A percentile compares a stretch with the other conserved stretches of the same genome.
phyloP scores from a whole-genome alignment of 2,329 filamentous ascomycete species.

The Diaporthe citri region DNA sequence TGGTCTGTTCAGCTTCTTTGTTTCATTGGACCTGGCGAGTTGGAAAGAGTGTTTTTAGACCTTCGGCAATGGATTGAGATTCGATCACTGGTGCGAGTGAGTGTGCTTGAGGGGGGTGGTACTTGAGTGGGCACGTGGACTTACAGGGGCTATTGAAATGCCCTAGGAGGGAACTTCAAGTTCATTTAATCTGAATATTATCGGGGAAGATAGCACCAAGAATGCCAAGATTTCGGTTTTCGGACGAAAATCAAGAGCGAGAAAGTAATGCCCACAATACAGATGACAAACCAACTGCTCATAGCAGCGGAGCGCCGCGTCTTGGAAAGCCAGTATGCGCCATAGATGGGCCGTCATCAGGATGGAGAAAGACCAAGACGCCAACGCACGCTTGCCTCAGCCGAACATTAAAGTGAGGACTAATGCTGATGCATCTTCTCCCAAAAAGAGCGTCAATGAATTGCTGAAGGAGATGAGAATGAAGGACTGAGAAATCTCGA shows the following conservation, averaged over 20 bases:
- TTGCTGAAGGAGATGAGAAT: not conserved
- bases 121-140: too few relatives aligned
- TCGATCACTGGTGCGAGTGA: too few relatives aligned
- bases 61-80: too few relatives aligned
- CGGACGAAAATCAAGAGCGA: not conserved
- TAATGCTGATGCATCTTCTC: not conserved
- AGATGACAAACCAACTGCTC: not conserved
- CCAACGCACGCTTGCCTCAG: not conserved
- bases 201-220: not conserved
- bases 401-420: not conserved
- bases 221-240: not conserved
- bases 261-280: not conserved
- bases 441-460: not conserved
- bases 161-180: not conserved
- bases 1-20: too few relatives aligned
- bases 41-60: too few relatives aligned
- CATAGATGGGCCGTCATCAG: conserved; percentile 6
- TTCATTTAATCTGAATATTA: too few relatives aligned
- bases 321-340: not conserved
- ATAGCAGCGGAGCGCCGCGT: not conserved
- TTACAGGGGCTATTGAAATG: too few relatives aligned
- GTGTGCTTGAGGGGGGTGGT: too few relatives aligned
- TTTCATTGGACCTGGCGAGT: too few relatives aligned
- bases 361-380: not conserved
- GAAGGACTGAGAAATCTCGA: not conserved